These are phyloP conservation scores for Cladosporium sp. DNA, from an alignment of 2,329 filamentous ascomycete genomes.

Conservation along the genomic window DNA sequence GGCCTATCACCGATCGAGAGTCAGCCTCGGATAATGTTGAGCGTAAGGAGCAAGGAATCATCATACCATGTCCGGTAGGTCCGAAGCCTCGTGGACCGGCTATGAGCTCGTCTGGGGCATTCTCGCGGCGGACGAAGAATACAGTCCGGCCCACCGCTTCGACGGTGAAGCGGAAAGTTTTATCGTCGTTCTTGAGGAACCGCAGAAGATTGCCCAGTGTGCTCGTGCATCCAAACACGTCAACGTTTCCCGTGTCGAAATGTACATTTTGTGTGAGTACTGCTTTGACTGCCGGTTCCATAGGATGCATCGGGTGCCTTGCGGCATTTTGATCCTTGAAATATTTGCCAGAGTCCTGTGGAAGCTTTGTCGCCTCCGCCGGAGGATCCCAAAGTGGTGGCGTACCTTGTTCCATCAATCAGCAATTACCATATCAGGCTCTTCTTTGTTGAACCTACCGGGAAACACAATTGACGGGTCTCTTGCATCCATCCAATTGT, in stretches of 20 bases:
- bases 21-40: slow-evolving; percentile 53
- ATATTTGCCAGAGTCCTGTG: slow-evolving; percentile 50
- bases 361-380: slow-evolving; percentile 35
- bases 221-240: slow-evolving; percentile 62
- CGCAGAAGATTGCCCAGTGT: slow-evolving; percentile 63
- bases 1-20: slow-evolving; percentile 50
- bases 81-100: slow-evolving; percentile 25
- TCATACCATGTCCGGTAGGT: slow-evolving; percentile 2
- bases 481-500: slow-evolving; percentile 50
- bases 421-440: background rate
- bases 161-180: slow-evolving; percentile 59
- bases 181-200: slow-evolving; percentile 47
- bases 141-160: slow-evolving; percentile 58
- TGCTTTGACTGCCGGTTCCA: slow-evolving; percentile 52
- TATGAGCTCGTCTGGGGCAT: slow-evolving; percentile 59
- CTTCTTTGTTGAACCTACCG: slow-evolving; percentile 40
- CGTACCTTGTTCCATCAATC: slow-evolving; percentile 40
- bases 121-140: slow-evolving; percentile 65
- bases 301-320: slow-evolving; percentile 50
- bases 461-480: slow-evolving; percentile 47
- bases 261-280: slow-evolving; percentile 42
- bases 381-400: slow-evolving; percentile 55
- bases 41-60: slow-evolving; percentile 36
- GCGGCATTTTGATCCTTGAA: slow-evolving; percentile 59
- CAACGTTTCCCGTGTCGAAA: slow-evolving; percentile 42